A percentile compares a stretch with the other conserved stretches of the same genome.
phyloP scores from a whole-genome alignment of 352 stramenopile species.

The Phytophthora uliginosa region DNA sequence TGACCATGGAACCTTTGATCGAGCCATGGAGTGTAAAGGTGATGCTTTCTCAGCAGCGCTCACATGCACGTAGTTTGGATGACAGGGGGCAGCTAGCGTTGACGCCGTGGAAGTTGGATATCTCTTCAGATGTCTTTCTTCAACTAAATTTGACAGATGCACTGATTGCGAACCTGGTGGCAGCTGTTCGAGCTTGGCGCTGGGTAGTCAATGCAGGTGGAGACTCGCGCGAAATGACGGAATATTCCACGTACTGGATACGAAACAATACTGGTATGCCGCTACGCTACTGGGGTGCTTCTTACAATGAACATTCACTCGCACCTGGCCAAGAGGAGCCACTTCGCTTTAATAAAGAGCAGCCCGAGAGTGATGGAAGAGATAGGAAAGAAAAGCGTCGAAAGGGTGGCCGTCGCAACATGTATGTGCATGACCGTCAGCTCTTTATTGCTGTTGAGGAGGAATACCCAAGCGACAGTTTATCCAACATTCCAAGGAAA shows the following conservation, averaged over 20 bases:
- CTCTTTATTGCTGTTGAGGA: constrained; percentile 84
- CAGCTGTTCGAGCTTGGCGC: constrained; percentile 80
- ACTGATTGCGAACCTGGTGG: constrained; percentile 82
- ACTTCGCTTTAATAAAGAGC: constrained; percentile 57
- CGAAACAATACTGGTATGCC: constrained; percentile 86
- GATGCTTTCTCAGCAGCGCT: constrained; percentile 44
- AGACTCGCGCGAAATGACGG: constrained; percentile 76
- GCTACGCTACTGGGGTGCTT: constrained; percentile 79
- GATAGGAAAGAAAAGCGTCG: constrained; percentile 16
- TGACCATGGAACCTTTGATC: constrained; percentile 83
- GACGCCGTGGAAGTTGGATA: constrained; percentile 63
- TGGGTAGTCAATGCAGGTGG: constrained; percentile 80
- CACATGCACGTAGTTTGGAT: constrained; percentile 22
- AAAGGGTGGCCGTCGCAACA: constrained; percentile 28
- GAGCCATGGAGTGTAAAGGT: constrained; percentile 81
- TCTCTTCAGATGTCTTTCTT: constrained; percentile 73
- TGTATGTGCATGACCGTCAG: constrained; percentile 46
- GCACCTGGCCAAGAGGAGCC: constrained; percentile 69
- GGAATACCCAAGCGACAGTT: constrained; percentile 37
- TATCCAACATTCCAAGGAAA: constrained; percentile 44
- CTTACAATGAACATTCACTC: constrained; percentile 66
- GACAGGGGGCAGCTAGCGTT: constrained; percentile 21
- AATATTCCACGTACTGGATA: constrained; percentile 91
- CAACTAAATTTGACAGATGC: constrained; percentile 88
- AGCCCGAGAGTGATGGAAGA: neutral